phyloP scores from a whole-genome alignment of 2,329 filamentous ascomycete genomes.

The Pyricularia pennisetigena region DNA sequence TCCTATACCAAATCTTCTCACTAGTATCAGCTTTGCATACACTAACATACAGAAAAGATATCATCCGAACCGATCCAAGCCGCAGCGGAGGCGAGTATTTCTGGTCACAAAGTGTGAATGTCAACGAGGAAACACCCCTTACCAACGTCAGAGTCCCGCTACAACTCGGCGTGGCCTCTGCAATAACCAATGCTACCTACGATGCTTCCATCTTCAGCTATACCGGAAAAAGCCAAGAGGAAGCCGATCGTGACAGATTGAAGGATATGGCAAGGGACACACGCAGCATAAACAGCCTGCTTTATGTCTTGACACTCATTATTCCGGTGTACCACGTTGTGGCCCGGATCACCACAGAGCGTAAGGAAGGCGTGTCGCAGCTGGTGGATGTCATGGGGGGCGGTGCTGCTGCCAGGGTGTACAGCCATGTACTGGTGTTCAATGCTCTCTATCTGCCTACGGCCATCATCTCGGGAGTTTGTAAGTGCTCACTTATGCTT shows the following conservation, averaged over 20 bases:
- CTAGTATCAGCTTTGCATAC: neutral
- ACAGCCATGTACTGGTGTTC: constrained; percentile 73
- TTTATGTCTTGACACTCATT: constrained; percentile 58
- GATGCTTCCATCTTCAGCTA: constrained; percentile 15
- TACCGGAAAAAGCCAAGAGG: constrained; percentile 46
- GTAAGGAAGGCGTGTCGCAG: constrained; percentile 79
- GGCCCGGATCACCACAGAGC: constrained; percentile 74
- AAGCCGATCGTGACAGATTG: constrained; percentile 63
- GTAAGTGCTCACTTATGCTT: constrained; percentile 29
- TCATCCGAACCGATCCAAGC: neutral
- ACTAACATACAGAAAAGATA: neutral
- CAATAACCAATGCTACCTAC: constrained; percentile 50
- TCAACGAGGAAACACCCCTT: neutral
- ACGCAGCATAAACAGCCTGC: constrained; percentile 46
- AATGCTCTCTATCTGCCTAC: constrained; percentile 70
- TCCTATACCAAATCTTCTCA: neutral
- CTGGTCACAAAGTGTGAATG: neutral
- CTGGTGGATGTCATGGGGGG: constrained; percentile 88
- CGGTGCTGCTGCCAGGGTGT: constrained; percentile 66
- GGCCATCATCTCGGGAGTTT: constrained; percentile 58
- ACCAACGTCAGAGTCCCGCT: constrained; percentile 56
- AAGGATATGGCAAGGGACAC: constrained; percentile 57
- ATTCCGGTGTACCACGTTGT: constrained; percentile 81
- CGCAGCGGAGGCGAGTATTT: neutral
- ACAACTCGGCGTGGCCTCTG: constrained; percentile 66